A percentile compares a stretch with the other conserved stretches of the same genome.
These are phyloP conservation scores for Vigna nakashimae DNA, from an alignment of 306 rosid genomes.

Conservation along the genomic window DNA sequence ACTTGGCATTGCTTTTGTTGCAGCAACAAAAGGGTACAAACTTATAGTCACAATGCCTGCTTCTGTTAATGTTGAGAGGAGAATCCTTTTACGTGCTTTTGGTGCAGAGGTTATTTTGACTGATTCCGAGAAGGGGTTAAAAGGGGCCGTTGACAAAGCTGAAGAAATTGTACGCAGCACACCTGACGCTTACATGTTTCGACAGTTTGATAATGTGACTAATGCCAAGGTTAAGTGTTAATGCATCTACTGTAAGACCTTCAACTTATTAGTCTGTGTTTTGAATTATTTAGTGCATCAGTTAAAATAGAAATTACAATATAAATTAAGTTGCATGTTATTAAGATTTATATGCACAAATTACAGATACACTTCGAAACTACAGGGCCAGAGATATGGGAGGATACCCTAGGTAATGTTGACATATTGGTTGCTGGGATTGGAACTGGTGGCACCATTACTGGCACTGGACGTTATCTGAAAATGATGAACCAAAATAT, in stretches of 20 bases:
- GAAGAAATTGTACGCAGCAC: conserved; percentile 71
- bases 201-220: conserved; percentile 84
- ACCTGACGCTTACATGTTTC: conserved; percentile 88
- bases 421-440: conserved; percentile 88
- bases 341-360: conserved; percentile 52
- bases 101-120: conserved; percentile 93
- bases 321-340: conserved; percentile 36
- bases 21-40: conserved; percentile 86
- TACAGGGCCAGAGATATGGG: conserved; percentile 99
- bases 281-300: conserved; percentile 28
- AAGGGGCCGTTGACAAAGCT: conserved; percentile 94
- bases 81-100: conserved; percentile 89
- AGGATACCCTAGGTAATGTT: conserved; percentile 89
- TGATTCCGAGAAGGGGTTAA: conserved; percentile 83
- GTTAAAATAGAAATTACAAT: conserved; percentile 13
- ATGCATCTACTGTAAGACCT: conserved; percentile 37
- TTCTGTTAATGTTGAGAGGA: conserved; percentile 81
- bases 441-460: conserved; percentile 96
- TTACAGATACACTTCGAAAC: conserved; percentile 96
- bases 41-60: conserved; percentile 93
- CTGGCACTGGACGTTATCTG: conserved; percentile 90
- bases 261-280: conserved; percentile 32
- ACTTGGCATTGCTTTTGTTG: conserved; percentile 89
- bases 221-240: conserved; percentile 72
- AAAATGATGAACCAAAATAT: conserved; percentile 71